A percentile compares a stretch with the other conserved stretches of the same genome.
Evolutionary conservation across 2,329 filamentous ascomycete genomes (phyloP).

Genomic region (Pseudophaeomoniella oleicola): DNA sequence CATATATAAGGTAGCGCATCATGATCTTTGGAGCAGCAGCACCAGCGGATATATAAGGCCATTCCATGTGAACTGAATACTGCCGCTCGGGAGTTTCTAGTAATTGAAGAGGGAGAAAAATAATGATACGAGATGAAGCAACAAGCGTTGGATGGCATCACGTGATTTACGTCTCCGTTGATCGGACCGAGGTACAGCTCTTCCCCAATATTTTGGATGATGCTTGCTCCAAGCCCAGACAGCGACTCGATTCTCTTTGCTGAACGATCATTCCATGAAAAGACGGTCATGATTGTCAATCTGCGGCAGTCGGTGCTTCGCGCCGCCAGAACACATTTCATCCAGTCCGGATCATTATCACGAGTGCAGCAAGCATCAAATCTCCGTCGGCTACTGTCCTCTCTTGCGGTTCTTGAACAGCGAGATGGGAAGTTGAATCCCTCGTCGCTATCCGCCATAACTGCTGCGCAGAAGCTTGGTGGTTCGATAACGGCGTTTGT

Average conservation of each 20-base stretch:
- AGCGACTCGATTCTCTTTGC: neutral
- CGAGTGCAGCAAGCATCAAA: conserved; percentile 35
- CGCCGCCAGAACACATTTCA: conserved; percentile 31
- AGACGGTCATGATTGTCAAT: conserved; percentile 6
- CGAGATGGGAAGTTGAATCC: conserved; percentile 73
- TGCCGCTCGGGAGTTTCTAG: too few species aligned
- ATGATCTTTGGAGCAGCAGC: too few species aligned
- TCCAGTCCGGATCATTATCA: conserved; percentile 21
- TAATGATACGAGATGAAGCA: too few species aligned
- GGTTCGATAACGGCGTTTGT: conserved; percentile 76
- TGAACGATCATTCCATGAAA: neutral
- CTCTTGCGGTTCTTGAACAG: conserved; percentile 84
- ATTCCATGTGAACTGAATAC: too few species aligned
- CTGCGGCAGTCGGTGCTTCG: conserved; percentile 22
- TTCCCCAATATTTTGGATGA: neutral
- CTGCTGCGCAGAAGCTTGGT: conserved; percentile 74
- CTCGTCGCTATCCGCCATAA: conserved; percentile 70
- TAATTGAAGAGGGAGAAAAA: too few species aligned
- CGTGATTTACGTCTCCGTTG: neutral
- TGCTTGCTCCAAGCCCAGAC: neutral
- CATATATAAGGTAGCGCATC: too few species aligned
- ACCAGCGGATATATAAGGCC: too few species aligned
- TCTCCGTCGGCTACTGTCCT: conserved; percentile 61
- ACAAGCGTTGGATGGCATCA: too few species aligned
- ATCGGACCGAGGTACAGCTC: neutral